phyloP scores from a whole-genome alignment of 1,284 basidiomycete species.

The Ustilago hordei region DNA sequence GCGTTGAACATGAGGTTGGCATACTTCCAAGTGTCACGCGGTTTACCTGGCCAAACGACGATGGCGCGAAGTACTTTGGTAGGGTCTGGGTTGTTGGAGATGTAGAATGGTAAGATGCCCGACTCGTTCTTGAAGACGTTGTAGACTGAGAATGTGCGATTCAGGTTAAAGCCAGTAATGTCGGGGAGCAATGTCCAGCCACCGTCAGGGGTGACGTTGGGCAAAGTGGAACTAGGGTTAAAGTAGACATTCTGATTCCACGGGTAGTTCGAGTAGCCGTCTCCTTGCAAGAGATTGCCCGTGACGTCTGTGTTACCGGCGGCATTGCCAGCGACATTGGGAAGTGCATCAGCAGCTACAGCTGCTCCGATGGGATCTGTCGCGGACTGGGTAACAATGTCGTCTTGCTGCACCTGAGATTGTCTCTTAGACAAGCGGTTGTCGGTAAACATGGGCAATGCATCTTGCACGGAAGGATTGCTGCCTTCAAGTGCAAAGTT shows the following conservation, averaged over 20 bases:
- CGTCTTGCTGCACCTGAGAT: conserved; percentile 13
- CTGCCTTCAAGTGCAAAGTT: conserved; percentile 18
- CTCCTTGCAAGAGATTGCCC: conserved; percentile 36
- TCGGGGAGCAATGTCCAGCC: conserved; percentile 71
- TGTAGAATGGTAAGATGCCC: conserved; percentile 59
- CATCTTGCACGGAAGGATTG: conserved; percentile 13
- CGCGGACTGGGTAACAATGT: conserved; percentile 21
- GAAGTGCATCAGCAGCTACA: conserved; percentile 26
- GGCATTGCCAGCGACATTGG: conserved; percentile 28
- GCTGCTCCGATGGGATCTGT: conserved; percentile 39
- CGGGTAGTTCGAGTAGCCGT: conserved; percentile 33
- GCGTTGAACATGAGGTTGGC: conserved; percentile 57
- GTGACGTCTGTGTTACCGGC: conserved; percentile 27
- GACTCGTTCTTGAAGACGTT: conserved; percentile 44
- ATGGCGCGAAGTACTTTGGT: conserved; percentile 51
- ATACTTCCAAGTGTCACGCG: conserved; percentile 65
- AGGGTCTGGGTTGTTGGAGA: conserved; percentile 34
- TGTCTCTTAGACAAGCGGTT: conserved; percentile 26
- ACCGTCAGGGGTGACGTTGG: conserved; percentile 23
- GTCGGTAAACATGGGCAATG: conserved; percentile 20
- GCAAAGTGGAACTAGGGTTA: conserved; percentile 17
- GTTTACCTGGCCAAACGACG: conserved; percentile 55
- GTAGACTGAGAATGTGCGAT: conserved; percentile 38
- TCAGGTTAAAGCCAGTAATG: conserved; percentile 45
- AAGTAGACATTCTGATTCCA: conserved; percentile 38